Conservation (phyloP, 2,329 filamentous ascomycete genomes). For the Gaeumannomyces tritici region DNA sequence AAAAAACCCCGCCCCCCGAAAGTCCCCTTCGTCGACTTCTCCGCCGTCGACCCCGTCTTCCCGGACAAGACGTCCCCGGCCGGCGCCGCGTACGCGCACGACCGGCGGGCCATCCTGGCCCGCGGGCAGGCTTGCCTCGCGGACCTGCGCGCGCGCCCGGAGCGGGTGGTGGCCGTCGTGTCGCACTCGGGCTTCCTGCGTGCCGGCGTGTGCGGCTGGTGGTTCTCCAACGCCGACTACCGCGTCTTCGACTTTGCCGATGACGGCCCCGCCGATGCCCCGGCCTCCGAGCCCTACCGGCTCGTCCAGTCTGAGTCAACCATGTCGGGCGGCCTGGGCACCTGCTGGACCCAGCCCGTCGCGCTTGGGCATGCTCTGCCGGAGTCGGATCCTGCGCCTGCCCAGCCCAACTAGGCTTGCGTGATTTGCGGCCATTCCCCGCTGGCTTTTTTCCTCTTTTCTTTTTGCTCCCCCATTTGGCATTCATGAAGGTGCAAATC, state of each 20-base stretch:
- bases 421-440: too few relatives aligned
- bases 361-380: background rate
- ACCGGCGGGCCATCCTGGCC: slow-evolving; percentile 38
- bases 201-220: slow-evolving; percentile 42
- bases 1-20: too few relatives aligned
- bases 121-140: slow-evolving; percentile 43
- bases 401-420: background rate
- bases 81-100: slow-evolving; percentile 41
- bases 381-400: background rate
- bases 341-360: background rate
- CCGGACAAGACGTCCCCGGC: slow-evolving; percentile 49
- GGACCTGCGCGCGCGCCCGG: slow-evolving; percentile 40
- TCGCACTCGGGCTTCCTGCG: slow-evolving; percentile 56
- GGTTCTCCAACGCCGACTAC: slow-evolving; percentile 55
- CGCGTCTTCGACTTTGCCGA: slow-evolving; percentile 48
- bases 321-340: background rate
- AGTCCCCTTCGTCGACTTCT: slow-evolving; percentile 46
- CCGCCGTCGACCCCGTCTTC: slow-evolving; percentile 45
- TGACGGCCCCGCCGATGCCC: slow-evolving; percentile 14
- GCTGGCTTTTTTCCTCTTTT: too few relatives aligned
- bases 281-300: background rate
- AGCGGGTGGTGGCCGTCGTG: slow-evolving; percentile 55
- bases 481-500: too few relatives aligned
- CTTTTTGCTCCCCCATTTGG: background rate
- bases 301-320: slow-evolving; percentile 3